phyloP scores from a whole-genome alignment of 179 eudicot species.

The Beta corolliflora region DNA sequence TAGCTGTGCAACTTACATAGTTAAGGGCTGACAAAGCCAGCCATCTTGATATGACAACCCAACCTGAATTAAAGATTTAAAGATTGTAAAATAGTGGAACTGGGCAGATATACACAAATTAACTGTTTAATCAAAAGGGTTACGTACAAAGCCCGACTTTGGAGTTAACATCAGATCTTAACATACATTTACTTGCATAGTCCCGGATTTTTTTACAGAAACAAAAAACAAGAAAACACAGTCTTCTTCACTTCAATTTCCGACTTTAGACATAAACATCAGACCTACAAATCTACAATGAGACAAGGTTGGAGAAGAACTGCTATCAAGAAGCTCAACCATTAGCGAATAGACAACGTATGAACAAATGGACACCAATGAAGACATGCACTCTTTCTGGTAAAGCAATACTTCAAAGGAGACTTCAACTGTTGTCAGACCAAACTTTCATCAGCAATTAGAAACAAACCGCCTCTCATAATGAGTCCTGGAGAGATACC shows the following conservation, averaged over 20 bases:
- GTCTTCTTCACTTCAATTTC: background rate
- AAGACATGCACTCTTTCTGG: background rate
- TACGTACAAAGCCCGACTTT: too few relatives aligned
- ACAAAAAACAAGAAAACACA: too few relatives aligned
- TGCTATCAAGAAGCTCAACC: background rate
- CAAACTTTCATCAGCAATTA: background rate
- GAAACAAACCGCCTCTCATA: background rate
- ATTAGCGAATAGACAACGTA: background rate
- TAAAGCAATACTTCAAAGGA: background rate
- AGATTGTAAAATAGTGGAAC: too few relatives aligned
- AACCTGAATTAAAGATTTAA: too few relatives aligned
- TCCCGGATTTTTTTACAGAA: conserved; percentile 10
- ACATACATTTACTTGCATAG: conserved; percentile 6
- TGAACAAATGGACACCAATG: conserved; percentile 15
- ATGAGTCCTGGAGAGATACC: conserved; percentile 5
- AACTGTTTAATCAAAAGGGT: too few relatives aligned
- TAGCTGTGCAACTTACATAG: too few relatives aligned
- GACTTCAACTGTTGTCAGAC: background rate
- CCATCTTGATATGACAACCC: too few relatives aligned
- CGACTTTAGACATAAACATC: background rate
- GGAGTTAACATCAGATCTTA: background rate
- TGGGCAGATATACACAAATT: too few relatives aligned
- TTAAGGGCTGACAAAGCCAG: too few relatives aligned
- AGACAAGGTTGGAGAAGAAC: background rate
- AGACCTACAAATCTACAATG: background rate